Percentiles rank a stretch among this genome's conserved stretches.
phyloP scores from a whole-genome alignment of 352 stramenopile genomes.

The Thalassiosira delicatula region DNA sequence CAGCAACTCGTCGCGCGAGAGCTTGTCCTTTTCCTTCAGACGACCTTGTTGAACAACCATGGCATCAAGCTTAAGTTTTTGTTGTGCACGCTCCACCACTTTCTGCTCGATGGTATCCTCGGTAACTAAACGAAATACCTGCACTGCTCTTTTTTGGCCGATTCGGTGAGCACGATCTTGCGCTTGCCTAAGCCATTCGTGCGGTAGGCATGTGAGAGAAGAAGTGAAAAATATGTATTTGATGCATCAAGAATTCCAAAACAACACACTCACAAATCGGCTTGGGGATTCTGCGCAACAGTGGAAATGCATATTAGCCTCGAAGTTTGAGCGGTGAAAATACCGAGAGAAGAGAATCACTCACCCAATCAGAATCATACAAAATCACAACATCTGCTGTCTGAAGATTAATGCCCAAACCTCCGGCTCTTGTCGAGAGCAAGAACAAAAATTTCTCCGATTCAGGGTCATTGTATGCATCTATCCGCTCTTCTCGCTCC shows the following conservation, averaged over 20 bases:
- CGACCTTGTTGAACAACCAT: constrained; percentile 90
- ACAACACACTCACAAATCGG: neutral
- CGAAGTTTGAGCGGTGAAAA: neutral
- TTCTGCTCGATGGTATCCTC: constrained; percentile 98
- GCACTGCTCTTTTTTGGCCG: constrained; percentile 97
- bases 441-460: constrained; percentile 98
- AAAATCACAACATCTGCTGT: constrained; percentile 99
- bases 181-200: too few species aligned
- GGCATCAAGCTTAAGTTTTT: constrained; percentile 94
- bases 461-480: constrained; percentile 96
- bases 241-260: too few species aligned
- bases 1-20: constrained; percentile 97
- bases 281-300: constrained; percentile 1
- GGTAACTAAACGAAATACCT: constrained; percentile 97
- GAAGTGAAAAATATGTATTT: too few species aligned
- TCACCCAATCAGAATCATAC: constrained; percentile 88
- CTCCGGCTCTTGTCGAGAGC: constrained; percentile 95
- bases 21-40: constrained; percentile 88
- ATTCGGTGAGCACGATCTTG: constrained; percentile 99
- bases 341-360: neutral
- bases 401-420: constrained; percentile 96
- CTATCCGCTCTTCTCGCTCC: constrained; percentile 90
- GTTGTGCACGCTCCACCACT: constrained; percentile 96
- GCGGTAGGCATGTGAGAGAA: too few species aligned
- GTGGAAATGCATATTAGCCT: too few species aligned